Evolutionary conservation across 805 yeast species (phyloP).

Genomic region (Naumovozyma dairenensis): DNA sequence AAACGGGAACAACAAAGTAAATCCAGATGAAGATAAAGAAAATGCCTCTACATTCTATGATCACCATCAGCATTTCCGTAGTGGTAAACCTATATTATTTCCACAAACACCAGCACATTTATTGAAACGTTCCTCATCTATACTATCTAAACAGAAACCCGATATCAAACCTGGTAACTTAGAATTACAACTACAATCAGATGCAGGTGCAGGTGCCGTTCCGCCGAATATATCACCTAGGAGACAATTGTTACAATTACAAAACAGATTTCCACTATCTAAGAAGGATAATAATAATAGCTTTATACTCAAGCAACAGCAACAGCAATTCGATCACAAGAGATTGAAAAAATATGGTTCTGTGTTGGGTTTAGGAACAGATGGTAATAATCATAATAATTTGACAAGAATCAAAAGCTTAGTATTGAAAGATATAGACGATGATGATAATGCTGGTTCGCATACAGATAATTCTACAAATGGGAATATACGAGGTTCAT

Average conservation of each 20-base stretch:
- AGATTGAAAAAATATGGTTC: constrained; percentile 29
- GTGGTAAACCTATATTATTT: too few species aligned
- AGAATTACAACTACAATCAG: too few species aligned
- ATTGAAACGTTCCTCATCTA: constrained; percentile 17
- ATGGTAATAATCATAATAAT: constrained; percentile 9
- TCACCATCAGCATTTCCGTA: too few species aligned
- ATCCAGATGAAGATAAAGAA: too few species aligned
- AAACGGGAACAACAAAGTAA: too few species aligned
- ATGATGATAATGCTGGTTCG: constrained; percentile 1
- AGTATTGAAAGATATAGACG: constrained; percentile 22
- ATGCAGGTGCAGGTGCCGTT: too few species aligned
- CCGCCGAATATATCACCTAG: constrained; percentile 2
- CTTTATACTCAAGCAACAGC: constrained; percentile 3
- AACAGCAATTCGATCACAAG: constrained; percentile 2
- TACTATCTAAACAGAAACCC: constrained; percentile 8
- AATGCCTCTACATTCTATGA: too few species aligned
- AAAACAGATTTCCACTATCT: constrained; percentile 22
- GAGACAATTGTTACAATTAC: constrained; percentile 6
- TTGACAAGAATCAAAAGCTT: constrained; percentile 21
- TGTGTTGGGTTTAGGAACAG: constrained; percentile 12
- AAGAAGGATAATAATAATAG: constrained; percentile 25
- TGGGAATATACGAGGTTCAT: too few species aligned
- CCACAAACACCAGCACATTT: constrained; percentile 22
- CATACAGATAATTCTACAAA: constrained; percentile 2
- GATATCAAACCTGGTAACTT: neutral